Percentiles rank a stretch among this genome's conserved stretches.
Conservation (phyloP, 164 flowering plant species). For the Stephania japonica region DNA sequence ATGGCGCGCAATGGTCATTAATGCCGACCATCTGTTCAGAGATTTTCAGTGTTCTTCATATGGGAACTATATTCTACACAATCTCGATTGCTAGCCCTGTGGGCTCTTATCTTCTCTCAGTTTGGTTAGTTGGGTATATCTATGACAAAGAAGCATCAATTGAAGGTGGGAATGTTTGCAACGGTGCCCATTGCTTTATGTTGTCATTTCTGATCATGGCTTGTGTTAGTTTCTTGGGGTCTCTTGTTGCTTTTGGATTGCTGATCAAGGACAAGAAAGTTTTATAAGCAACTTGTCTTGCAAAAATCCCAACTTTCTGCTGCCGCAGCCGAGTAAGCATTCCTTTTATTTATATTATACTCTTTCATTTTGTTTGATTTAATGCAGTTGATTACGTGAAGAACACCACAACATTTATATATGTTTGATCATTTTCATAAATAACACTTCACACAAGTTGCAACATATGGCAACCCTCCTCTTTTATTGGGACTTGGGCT, state of each 20-base stretch:
- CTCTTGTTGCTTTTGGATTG: constrained; percentile 48
- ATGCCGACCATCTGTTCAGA: constrained; percentile 92
- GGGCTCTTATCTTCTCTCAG: constrained; percentile 80
- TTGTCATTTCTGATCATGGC: constrained; percentile 77
- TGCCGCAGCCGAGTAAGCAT: not conserved
- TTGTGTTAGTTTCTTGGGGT: constrained; percentile 48
- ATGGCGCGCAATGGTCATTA: constrained; percentile 89
- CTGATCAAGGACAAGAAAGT: constrained; percentile 56
- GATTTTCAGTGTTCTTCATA: constrained; percentile 59
- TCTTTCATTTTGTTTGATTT: not conserved
- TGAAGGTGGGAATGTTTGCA: constrained; percentile 38
- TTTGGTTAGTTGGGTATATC: constrained; percentile 64
- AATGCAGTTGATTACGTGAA: too few species aligned
- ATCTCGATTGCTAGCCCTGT: constrained; percentile 79
- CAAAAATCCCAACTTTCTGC: constrained; percentile 30
- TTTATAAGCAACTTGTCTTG: constrained; percentile 46
- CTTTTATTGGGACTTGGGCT: too few species aligned
- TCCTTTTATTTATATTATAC: not conserved
- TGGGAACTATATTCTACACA: constrained; percentile 88
- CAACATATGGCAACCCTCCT: too few species aligned
- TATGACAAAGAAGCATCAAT: constrained; percentile 60
- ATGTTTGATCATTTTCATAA: too few species aligned
- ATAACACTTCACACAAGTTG: too few species aligned
- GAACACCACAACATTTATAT: too few species aligned
- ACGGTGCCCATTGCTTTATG: constrained; percentile 75